Base-by-base conservation (phyloP, 371 early-diverging fungal species). In the Rhizomucor pusillus region DNA sequence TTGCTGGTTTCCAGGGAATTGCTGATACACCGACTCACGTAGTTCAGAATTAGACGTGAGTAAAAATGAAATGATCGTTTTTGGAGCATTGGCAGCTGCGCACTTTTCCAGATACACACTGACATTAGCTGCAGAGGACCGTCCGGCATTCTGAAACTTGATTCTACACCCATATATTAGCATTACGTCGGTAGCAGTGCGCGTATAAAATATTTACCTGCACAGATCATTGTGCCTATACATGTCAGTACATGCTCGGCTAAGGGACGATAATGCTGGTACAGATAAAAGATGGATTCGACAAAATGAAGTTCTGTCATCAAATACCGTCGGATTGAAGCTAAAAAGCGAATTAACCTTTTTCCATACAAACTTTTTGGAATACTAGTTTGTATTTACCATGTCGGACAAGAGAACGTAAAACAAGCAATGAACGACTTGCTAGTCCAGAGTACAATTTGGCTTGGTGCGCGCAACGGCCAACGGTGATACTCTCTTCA, bases 211-310 rank as follows among this genome's bases (percentile, higher is more conserved):
- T 4, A 43, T 24, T 43, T 50, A 66, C 66, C 66, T 39, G 68
- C 52, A 35, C 58, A 50, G 5, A 63, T 49, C 45, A 77, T 46
- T 6, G 59, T 57, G 9, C 73, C 77, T 5, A 77, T 29, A n/a
- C 73, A 77, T 0, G 59, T 56, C 52, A 73, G 49, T 6, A 66
- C 58, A 43, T 62, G 62, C 16, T 73, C 73, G 2, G 67, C 41
- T 20, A 69, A 43, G 5, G 59, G 56, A 11, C 57, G 63, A n/a
- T 57, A 56, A 14, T 65, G 50, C 47, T 71, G 71, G 37, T 62
- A 63, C 22, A 77, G 35, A 20, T 73, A 71, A 16, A 67, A 40
- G 52, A 77, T 49, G 12, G 71, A 57, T 36, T 67, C 63, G 6
- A 77, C 61, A 43, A 77, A 62, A 14, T 62, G 47, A 34, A 67